These are phyloP conservation scores for Tympanopsis confertula DNA, from an alignment of 2,329 filamentous ascomycete species.

Conservation along the genomic window DNA sequence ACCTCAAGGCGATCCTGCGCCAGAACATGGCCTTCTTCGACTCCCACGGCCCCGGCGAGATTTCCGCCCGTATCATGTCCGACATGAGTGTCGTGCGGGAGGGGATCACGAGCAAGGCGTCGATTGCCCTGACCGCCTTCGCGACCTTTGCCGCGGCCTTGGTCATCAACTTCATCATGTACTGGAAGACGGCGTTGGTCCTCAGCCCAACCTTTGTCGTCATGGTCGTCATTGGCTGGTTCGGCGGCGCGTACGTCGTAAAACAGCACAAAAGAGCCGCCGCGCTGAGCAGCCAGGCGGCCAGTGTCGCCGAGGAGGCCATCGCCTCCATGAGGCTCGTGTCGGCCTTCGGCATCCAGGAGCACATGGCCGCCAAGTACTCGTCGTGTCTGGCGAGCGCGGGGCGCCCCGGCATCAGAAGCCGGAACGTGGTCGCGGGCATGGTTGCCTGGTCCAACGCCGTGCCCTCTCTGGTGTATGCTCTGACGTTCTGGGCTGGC, in stretches of 20 bases:
- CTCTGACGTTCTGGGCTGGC: conserved; percentile 38
- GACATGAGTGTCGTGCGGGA: conserved; percentile 32
- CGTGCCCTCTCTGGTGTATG: conserved; percentile 30
- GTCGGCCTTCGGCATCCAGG: conserved; percentile 36
- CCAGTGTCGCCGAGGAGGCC: conserved; percentile 33
- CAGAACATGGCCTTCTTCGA: conserved; percentile 47
- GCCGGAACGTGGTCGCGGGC: conserved; percentile 27
- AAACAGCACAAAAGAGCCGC: conserved; percentile 30
- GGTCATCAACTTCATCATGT: conserved; percentile 21
- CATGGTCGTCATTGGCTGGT: conserved; percentile 24
- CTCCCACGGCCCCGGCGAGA: conserved; percentile 24
- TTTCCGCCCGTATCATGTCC: conserved; percentile 32
- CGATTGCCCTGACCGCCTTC: conserved; percentile 24
- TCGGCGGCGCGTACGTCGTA: conserved; percentile 25
- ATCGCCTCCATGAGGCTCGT: conserved; percentile 34
- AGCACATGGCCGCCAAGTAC: conserved; percentile 27
- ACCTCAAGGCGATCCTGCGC: conserved; percentile 28
- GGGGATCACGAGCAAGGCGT: conserved; percentile 32
- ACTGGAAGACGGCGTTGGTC: conserved; percentile 27
- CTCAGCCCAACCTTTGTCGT: conserved; percentile 31
- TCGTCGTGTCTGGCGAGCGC: conserved; percentile 27
- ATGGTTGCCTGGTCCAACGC: conserved; percentile 31
- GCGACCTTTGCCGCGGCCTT: conserved; percentile 26
- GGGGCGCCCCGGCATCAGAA: conserved; percentile 20
- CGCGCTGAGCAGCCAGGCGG: conserved; percentile 26